phyloP scores from a whole-genome alignment of 768 basidiomycete genomes.

The Lanmaoa pseudosensibilis region DNA sequence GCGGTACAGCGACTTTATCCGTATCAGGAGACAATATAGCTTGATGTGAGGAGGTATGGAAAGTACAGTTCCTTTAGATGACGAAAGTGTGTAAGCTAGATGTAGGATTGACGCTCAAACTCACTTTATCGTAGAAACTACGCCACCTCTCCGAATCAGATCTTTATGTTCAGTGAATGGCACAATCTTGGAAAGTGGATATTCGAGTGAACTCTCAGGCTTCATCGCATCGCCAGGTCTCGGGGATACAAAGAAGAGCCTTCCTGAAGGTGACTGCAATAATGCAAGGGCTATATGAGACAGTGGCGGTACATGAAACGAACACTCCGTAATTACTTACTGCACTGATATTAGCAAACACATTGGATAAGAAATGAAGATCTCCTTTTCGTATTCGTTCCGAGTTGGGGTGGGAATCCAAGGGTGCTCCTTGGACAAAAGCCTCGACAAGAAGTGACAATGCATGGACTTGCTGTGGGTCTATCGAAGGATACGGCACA shows the following conservation, averaged over 20 bases:
- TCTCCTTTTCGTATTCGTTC: slow-evolving; percentile 67
- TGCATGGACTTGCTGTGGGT: slow-evolving; percentile 55
- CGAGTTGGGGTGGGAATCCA: slow-evolving; percentile 48
- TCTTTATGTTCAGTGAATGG: slow-evolving; percentile 90
- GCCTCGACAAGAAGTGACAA: slow-evolving; percentile 87
- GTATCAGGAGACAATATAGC: slow-evolving; percentile 71
- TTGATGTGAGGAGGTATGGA: slow-evolving; percentile 64
- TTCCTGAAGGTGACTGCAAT: slow-evolving; percentile 67
- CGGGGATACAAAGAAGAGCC: slow-evolving; percentile 79
- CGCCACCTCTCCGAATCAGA: slow-evolving; percentile 82
- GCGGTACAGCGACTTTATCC: slow-evolving; percentile 52
- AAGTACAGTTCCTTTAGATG: slow-evolving; percentile 69
- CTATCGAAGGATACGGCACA: slow-evolving; percentile 62
- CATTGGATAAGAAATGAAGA: slow-evolving; percentile 89
- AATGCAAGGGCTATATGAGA: slow-evolving; percentile 1
- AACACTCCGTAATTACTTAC: slow-evolving; percentile 44
- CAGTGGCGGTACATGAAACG: not conserved
- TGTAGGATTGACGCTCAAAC: slow-evolving; percentile 15
- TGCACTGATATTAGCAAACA: slow-evolving; percentile 87
- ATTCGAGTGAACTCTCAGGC: slow-evolving; percentile 55
- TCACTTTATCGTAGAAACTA: slow-evolving; percentile 85
- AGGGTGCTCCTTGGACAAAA: slow-evolving; percentile 71
- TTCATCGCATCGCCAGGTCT: slow-evolving; percentile 50
- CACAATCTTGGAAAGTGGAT: slow-evolving; percentile 79
- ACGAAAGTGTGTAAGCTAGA: slow-evolving; percentile 9